These are phyloP conservation scores for Brassica rapa DNA, from an alignment of 345 rosid genomes.

Conservation along the genomic window DNA sequence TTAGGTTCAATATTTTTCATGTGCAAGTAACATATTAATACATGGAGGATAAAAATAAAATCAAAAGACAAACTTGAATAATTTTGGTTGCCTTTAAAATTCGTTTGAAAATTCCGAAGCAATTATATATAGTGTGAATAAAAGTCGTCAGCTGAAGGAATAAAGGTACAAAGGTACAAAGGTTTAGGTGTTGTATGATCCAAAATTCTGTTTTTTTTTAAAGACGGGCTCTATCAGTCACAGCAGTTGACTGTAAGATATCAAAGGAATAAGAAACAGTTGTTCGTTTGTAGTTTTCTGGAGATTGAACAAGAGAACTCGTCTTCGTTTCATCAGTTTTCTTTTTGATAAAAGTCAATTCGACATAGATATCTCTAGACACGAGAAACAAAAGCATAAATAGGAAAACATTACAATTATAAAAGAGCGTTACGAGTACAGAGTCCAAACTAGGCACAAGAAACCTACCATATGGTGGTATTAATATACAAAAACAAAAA, in stretches of 20 bases:
- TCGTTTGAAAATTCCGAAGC: not conserved
- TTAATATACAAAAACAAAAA: conserved; percentile 17
- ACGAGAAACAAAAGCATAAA: not conserved
- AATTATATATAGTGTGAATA: not conserved
- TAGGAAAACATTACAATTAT: not conserved
- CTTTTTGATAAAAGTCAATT: not conserved
- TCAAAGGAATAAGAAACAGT: not conserved
- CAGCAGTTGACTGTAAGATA: not conserved
- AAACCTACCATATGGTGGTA: conserved; percentile 22
- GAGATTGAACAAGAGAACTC: not conserved
- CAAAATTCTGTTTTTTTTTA: not conserved
- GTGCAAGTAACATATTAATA: not conserved
- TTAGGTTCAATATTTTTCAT: not conserved
- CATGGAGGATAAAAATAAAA: not conserved
- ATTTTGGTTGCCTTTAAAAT: not conserved
- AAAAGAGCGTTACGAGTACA: not conserved
- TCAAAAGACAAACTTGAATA: not conserved
- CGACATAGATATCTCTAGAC: not conserved
- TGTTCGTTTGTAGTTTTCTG: not conserved
- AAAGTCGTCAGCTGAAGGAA: not conserved
- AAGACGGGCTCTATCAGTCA: not conserved
- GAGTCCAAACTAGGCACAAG: conserved; percentile 12
- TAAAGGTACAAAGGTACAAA: not conserved
- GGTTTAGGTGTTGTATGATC: not conserved
- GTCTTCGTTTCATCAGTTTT: not conserved